Conservation (phyloP, 345 rosid species). For the Excoecaria agallocha region DNA sequence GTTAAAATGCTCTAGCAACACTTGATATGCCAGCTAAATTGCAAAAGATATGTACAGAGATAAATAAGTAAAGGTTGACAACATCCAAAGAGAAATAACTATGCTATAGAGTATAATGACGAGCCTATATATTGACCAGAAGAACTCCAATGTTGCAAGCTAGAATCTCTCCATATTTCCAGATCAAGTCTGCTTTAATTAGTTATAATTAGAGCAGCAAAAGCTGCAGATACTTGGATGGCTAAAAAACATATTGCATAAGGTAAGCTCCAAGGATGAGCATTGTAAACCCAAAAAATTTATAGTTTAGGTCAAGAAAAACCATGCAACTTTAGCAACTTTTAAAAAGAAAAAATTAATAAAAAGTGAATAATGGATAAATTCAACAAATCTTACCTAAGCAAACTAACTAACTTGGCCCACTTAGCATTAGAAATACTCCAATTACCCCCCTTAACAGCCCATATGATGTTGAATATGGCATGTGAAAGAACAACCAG, state of each 20-base stretch:
- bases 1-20: neutral
- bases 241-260: slow-evolving; percentile 32
- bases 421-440: slow-evolving; percentile 40
- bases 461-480: slow-evolving; percentile 37
- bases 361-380: slow-evolving; percentile 2
- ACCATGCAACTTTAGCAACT: neutral
- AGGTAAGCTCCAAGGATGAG: slow-evolving; percentile 33
- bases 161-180: slow-evolving; percentile 23
- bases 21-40: neutral
- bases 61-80: neutral
- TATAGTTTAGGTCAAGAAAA: neutral
- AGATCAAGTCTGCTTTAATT: slow-evolving; percentile 22
- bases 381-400: slow-evolving; percentile 30
- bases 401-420: slow-evolving; percentile 44
- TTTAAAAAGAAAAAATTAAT: neutral
- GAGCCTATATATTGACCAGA: slow-evolving; percentile 38
- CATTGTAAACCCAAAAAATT: slow-evolving; percentile 32
- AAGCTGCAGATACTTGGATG: slow-evolving; percentile 32
- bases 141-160: slow-evolving; percentile 28
- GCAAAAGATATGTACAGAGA: neutral
- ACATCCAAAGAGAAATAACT: neutral
- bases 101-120: neutral
- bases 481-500: slow-evolving; percentile 38
- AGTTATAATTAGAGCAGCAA: slow-evolving; percentile 34
- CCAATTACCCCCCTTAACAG: slow-evolving; percentile 43